A percentile compares a stretch with the other conserved stretches of the same genome.
Conservation (phyloP, 768 basidiomycete genomes). For the Plicaturopsis crispa region DNA sequence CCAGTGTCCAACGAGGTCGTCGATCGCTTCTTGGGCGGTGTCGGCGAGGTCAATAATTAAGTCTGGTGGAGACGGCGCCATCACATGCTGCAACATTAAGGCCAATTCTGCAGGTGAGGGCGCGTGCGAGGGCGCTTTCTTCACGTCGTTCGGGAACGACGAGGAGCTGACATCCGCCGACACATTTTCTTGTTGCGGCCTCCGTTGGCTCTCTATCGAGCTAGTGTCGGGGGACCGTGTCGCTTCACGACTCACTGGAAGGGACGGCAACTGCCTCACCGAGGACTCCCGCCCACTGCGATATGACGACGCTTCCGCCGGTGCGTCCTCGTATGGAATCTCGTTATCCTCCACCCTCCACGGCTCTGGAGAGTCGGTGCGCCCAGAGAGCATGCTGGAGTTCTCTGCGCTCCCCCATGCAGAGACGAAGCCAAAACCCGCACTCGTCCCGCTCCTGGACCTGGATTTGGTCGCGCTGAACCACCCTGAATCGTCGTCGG, state of each 20-base stretch:
- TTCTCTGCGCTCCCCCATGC: conserved; percentile 27
- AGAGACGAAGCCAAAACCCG: conserved; percentile 35
- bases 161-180: conserved; percentile 24
- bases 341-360: conserved; percentile 87
- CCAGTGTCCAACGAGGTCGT: conserved; percentile 56
- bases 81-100: conserved; percentile 50
- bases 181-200: background rate
- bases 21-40: conserved; percentile 49
- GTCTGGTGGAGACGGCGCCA: conserved; percentile 52
- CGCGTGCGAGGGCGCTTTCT: no score
- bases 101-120: no score
- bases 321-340: conserved; percentile 39
- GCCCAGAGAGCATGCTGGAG: conserved; percentile 53
- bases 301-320: conserved; percentile 10
- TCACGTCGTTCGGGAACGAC: conserved; percentile 59
- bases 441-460: conserved; percentile 47
- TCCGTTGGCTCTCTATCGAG: background rate
- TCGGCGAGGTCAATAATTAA: conserved; percentile 55
- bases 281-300: background rate
- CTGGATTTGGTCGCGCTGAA: conserved; percentile 45
- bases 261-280: background rate
- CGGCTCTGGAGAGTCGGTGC: conserved; percentile 67
- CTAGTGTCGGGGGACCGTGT: background rate
- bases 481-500: conserved; percentile 56
- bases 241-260: background rate